Evolutionary conservation across 345 rosid species (phyloP), one percentile per base, ranked within the genome.

Genomic region (Raphanus sativus): DNA sequence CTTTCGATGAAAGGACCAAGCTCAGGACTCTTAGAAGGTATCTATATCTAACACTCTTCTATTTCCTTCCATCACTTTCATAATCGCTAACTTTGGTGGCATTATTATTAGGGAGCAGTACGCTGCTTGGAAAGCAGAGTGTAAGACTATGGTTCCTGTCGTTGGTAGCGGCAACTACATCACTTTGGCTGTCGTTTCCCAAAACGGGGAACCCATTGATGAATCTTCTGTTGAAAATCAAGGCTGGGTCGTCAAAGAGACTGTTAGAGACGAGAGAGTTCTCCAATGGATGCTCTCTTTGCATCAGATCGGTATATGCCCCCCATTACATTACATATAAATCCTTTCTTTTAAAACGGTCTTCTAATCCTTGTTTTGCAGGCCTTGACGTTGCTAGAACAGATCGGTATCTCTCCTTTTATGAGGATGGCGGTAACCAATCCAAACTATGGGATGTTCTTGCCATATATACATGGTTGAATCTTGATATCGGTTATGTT

Each of bases 311-410:
- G 98, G 98, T 94, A 88, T 45, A 71, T 40, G 7, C 7, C 76
- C 26, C 13, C 50, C 29, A n/a, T n/a, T n/a, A n/a, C n/a, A n/a
- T 70, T 58, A 36, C 13, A 5, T 32, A 12, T 34, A 24, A 58
- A 28, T 12, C 34, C 28, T 56, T 71, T 77, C 30, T 67, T 25
- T 58, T 75, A 74, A 33, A 17, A 29, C 3, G 30, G 8, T 32
- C 55, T 50, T 50, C 15, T 38, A 38, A 45, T 34, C 50, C 62
- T 73, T 72, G 60, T 68, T 70, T 63, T 81, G 74, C 74, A 94
- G 98, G 98, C 78, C 83, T 94, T 88, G 98, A 94, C 88, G 98
- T 94, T 77, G 86, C 87, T 75, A 91, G 98, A 73, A 92, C 98
- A 70, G 98, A 94, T 82, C 87, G 86, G 77, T 70, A 91, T 38